Percentiles rank a stretch among this genome's conserved stretches.
These are phyloP conservation scores for Chaetomium olivaceum DNA, from an alignment of 2,329 filamentous ascomycete species.

Conservation along the genomic window DNA sequence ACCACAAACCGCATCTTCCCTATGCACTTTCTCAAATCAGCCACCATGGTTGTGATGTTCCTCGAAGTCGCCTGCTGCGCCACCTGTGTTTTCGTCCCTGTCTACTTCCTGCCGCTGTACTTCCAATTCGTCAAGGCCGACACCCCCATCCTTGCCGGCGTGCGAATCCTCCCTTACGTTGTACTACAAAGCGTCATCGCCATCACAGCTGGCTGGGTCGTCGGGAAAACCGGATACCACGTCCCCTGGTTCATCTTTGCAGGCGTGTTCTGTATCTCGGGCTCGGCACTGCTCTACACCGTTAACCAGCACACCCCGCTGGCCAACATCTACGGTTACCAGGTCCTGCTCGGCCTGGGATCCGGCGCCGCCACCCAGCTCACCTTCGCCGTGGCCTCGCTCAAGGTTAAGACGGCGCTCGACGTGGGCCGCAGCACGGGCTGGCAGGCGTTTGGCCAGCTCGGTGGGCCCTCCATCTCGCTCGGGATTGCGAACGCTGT, in stretches of 20 bases:
- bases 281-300: background rate
- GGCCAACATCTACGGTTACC: background rate
- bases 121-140: background rate
- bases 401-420: background rate
- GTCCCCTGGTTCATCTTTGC: background rate
- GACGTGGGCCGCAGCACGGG: background rate
- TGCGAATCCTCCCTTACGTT: background rate
- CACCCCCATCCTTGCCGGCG: background rate
- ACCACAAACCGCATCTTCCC: slow-evolving; percentile 2
- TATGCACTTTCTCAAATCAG: background rate
- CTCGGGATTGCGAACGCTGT: background rate
- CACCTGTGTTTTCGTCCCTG: background rate
- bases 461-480: background rate
- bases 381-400: background rate
- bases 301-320: background rate
- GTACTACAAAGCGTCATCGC: background rate
- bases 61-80: background rate
- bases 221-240: background rate
- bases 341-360: background rate
- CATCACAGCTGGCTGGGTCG: background rate
- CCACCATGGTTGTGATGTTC: background rate
- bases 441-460: background rate
- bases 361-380: background rate
- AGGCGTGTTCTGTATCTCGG: background rate
- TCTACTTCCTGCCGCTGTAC: background rate